Evolutionary conservation across 169 alveolate genomes (phyloP), one percentile per base, ranked within the genome.

Genomic region (Cryptosporidium baileyi): DNA sequence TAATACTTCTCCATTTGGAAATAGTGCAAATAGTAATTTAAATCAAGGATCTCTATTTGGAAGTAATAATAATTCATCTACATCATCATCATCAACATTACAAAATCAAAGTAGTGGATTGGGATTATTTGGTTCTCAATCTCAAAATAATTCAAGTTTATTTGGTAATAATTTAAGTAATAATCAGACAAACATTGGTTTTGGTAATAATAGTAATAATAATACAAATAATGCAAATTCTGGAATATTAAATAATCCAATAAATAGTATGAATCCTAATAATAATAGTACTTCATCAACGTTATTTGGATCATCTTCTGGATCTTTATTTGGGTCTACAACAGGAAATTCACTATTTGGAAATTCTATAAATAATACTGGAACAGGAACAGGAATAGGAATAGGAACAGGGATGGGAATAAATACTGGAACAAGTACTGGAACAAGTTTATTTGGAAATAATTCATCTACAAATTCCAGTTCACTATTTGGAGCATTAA

Each of bases 51-150:
- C 34, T 17, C 28, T 57, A 28, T 57, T 57, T 57, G 28, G 45
- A 5, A 15, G 40, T 7, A 30, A 30, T 28, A 57, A 24, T 26
- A 11, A 11, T 47, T 4, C 5, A 4, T 5, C 19, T 3, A 11
- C 5, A 4, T 4, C 5, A 4, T n/a, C 30, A 19, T n/a, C 5
- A n/a, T n/a, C 5, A n/a, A 47, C 5, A 5, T 4, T 19, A n/a
- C 15, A 6, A n/a, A 47, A 41, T 13, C 8, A 41, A 8, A 41
- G 49, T 19, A 15, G 26, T 51, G 67, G 74, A 3, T n/a, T 40
- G 3, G 74, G 74, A 15, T 60, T 60, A 32, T 60, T 60, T 60
- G 74, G 74, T 0, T 26, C 74, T 3, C n/a, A n/a, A n/a, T 8
- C 51, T n/a, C 7, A 19, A 15, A 60, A 38, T 60, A 60, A n/a